Percentiles rank a stretch among this genome's conserved stretches.
Evolutionary conservation across 306 rosid genomes (phyloP).

Genomic region (Quercus mongolica): DNA sequence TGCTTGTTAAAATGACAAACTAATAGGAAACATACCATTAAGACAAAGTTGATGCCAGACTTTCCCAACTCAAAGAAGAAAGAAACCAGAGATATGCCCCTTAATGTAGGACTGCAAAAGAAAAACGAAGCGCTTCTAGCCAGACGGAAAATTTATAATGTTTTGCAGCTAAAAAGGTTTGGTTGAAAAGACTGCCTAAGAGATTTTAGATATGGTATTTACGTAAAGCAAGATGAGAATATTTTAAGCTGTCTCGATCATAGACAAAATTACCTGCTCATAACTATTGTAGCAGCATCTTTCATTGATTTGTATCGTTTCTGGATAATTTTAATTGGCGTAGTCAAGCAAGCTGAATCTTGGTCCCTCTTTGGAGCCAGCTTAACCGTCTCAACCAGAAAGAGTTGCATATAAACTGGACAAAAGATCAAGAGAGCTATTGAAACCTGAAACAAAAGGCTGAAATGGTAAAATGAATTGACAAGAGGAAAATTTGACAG

Average conservation of each 20-base stretch:
- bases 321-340: slow-evolving; percentile 29
- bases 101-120: slow-evolving; percentile 62
- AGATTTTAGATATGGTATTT: not conserved
- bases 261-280: slow-evolving; percentile 42
- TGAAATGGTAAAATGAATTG: not conserved
- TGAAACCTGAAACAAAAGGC: slow-evolving; percentile 53
- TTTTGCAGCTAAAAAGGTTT: not conserved
- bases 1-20: no score
- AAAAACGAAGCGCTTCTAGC: not conserved
- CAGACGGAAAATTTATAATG: not conserved
- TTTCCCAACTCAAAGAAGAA: slow-evolving; percentile 83
- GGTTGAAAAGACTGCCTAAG: not conserved
- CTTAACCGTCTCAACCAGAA: slow-evolving; percentile 49
- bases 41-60: slow-evolving; percentile 51
- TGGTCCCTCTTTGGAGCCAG: slow-evolving; percentile 23
- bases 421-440: slow-evolving; percentile 51
- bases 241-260: not conserved
- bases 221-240: not conserved
- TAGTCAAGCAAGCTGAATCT: slow-evolving; percentile 37
- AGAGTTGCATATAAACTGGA: slow-evolving; percentile 62
- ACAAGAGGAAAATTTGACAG: not conserved
- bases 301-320: slow-evolving; percentile 62
- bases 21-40: no score
- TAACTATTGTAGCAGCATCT: slow-evolving; percentile 51
- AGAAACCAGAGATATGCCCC: slow-evolving; percentile 62